Evolutionary conservation across 2,329 filamentous ascomycete species (phyloP).

Genomic region (Alternaria novae-zelandiae): DNA sequence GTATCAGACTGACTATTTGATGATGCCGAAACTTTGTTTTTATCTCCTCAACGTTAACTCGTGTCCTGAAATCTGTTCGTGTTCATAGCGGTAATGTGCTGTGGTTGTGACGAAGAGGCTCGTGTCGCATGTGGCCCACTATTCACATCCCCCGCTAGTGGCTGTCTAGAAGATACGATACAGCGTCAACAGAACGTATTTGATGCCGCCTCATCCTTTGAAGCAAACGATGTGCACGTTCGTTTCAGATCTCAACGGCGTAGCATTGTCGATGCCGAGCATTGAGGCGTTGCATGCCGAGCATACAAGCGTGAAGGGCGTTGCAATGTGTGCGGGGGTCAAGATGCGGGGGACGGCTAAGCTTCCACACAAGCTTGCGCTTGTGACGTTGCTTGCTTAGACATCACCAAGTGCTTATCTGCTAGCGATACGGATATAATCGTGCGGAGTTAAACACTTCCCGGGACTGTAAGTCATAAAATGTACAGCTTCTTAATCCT

Average conservation of each 20-base stretch:
- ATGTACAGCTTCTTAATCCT: background rate
- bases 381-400: conserved; percentile 20
- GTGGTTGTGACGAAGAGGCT: background rate
- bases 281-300: background rate
- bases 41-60: background rate
- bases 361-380: conserved; percentile 16
- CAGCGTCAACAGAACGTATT: background rate
- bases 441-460: background rate
- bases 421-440: background rate
- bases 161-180: background rate
- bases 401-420: conserved; percentile 1
- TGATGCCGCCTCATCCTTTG: background rate
- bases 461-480: background rate
- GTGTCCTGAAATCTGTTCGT: fast-evolving
- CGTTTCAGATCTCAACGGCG: background rate
- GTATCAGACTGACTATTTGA: background rate
- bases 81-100: background rate
- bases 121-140: background rate
- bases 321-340: conserved; percentile 4
- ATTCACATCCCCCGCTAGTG: background rate
- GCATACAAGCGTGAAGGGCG: background rate
- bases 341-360: conserved; percentile 15
- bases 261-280: conserved; percentile 4
- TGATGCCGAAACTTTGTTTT: background rate
- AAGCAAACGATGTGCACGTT: background rate